These are phyloP conservation scores for Pestalotiopsis sp. DNA, from an alignment of 2,329 filamentous ascomycete species.

Conservation along the genomic window DNA sequence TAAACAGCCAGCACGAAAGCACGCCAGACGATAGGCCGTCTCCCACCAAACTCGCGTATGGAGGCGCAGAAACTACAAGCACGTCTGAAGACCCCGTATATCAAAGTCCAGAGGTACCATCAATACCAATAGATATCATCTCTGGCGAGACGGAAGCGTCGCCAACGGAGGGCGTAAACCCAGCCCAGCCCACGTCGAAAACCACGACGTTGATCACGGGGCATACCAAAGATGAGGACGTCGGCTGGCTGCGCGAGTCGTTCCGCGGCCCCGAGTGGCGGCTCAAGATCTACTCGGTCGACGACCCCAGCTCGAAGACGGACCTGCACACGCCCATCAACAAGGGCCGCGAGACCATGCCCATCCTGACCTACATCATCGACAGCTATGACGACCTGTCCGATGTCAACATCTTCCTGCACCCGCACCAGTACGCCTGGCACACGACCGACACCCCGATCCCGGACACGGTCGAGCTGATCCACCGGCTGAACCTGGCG, in stretches of 20 bases:
- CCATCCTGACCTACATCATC: conserved; percentile 4
- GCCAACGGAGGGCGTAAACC: background rate
- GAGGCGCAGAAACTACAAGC: background rate
- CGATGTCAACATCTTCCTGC: conserved; percentile 6
- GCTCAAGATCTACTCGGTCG: conserved; percentile 6
- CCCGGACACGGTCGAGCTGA: background rate
- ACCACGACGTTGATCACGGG: background rate
- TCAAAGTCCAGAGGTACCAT: background rate
- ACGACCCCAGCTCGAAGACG: background rate
- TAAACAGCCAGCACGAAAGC: background rate
- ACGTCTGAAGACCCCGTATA: background rate
- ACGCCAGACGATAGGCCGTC: background rate
- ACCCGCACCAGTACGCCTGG: conserved; percentile 6
- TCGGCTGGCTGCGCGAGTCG: background rate
- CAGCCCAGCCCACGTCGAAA: no score
- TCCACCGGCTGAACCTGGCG: background rate
- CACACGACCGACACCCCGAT: background rate
- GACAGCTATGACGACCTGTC: conserved; percentile 1
- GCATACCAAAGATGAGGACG: conserved; percentile 10
- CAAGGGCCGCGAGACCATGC: conserved; percentile 1
- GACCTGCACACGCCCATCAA: conserved; percentile 1
- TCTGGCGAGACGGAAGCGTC: background rate
- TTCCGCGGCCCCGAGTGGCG: conserved; percentile 1
- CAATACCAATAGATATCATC: background rate
- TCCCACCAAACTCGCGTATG: background rate